phyloP scores from a whole-genome alignment of 2,329 filamentous ascomycete genomes.

The Mycogone perniciosa region DNA sequence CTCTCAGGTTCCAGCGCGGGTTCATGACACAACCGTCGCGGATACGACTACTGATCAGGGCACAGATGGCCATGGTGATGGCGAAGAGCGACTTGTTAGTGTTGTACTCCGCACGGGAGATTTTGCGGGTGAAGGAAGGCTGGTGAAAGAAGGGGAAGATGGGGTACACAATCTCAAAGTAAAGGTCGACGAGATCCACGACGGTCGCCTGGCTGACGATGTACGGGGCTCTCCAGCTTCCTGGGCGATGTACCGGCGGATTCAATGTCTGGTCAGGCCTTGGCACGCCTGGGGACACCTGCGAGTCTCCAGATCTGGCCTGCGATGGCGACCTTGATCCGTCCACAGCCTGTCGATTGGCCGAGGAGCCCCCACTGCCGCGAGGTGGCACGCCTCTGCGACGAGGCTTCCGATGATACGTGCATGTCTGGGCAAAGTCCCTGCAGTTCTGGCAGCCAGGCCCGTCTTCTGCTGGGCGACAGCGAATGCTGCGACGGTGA shows the following conservation, averaged over 20 bases:
- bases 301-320: conserved; percentile 5
- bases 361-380: conserved; percentile 2
- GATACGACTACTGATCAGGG: conserved; percentile 41
- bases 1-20: conserved; percentile 33
- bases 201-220: conserved; percentile 23
- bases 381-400: conserved; percentile 24
- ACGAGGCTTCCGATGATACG: conserved; percentile 36
- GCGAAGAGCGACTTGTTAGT: conserved; percentile 39
- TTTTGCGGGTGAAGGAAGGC: conserved; percentile 33
- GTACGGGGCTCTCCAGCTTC: conserved; percentile 12
- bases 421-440: conserved; percentile 44
- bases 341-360: conserved; percentile 5
- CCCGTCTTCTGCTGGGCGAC: conserved; percentile 27
- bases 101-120: conserved; percentile 38
- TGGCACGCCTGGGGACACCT: conserved; percentile 4
- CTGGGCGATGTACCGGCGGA: neutral
- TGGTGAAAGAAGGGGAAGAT: conserved; percentile 48
- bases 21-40: conserved; percentile 42
- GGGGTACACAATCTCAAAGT: conserved; percentile 48
- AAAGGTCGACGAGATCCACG: conserved; percentile 39
- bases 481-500: conserved; percentile 27
- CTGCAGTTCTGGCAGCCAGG: conserved; percentile 42
- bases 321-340: neutral
- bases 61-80: conserved; percentile 45
- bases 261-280: neutral